Evolutionary conservation across 192 early-diverging fungal species (phyloP).

Genomic region (Entrophospora sp.): DNA sequence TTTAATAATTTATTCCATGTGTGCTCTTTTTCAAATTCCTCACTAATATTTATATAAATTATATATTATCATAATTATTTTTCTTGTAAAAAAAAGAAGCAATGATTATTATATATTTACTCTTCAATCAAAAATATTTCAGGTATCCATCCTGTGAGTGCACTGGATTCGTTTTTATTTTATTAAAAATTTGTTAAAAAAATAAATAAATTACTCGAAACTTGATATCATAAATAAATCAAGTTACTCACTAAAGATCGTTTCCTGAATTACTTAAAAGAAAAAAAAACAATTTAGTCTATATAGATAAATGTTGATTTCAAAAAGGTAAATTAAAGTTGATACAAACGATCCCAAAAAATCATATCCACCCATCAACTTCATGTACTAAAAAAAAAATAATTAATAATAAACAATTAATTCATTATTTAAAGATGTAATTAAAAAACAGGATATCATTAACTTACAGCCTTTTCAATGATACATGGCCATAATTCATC

Average conservation of each 20-base stretch:
- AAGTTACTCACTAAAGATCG: slow-evolving; percentile 59
- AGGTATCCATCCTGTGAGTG: slow-evolving; percentile 90
- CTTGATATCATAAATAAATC: not conserved
- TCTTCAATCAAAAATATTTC: slow-evolving; percentile 84
- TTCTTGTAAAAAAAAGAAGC: not conserved
- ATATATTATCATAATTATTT: not conserved
- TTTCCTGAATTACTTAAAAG: slow-evolving; percentile 72
- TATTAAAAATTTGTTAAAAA: not conserved
- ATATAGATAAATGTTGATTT: not conserved
- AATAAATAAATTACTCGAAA: not conserved
- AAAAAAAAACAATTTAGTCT: not conserved
- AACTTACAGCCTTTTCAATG: slow-evolving; percentile 77
- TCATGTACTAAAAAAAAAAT: slow-evolving; percentile 57
- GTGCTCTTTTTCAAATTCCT: slow-evolving; percentile 49
- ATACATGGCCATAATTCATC: slow-evolving; percentile 78
- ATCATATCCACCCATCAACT: slow-evolving; percentile 91
- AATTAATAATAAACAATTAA: not conserved
- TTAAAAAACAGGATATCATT: not conserved
- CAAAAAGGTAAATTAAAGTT: not conserved
- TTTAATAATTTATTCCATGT: slow-evolving; percentile 68
- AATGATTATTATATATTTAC: too few species aligned
- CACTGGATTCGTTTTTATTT: slow-evolving; percentile 29
- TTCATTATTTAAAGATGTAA: not conserved
- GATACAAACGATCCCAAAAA: slow-evolving; percentile 77
- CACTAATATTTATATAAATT: slow-evolving; percentile 12